A percentile compares a stretch with the other conserved stretches of the same genome.
Conservation (phyloP, 1,284 basidiomycete species). For the Coniferiporia weirii region DNA sequence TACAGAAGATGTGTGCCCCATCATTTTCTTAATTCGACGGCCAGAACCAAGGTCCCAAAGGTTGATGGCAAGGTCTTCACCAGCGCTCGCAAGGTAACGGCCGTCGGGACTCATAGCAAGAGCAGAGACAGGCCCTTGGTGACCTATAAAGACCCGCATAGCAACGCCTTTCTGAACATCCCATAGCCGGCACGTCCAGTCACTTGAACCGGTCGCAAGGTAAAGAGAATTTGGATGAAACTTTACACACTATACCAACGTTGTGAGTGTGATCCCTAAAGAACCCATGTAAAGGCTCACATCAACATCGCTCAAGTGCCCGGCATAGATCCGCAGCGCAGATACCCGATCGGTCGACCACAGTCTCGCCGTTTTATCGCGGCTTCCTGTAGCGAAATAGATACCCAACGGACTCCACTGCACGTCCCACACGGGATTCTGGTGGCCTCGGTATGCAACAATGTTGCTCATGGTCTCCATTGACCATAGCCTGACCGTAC, state of each 20-base stretch:
- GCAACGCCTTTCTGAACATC: conserved; percentile 96
- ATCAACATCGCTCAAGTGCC: conserved; percentile 96
- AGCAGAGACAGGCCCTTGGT: conserved; percentile 86
- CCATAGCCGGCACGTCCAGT: conserved; percentile 95
- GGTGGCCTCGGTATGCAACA: conserved; percentile 92
- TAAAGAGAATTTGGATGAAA: conserved; percentile 99
- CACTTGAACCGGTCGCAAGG: conserved; percentile 94
- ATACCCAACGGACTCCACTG: conserved; percentile 97
- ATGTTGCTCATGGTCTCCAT: conserved; percentile 93
- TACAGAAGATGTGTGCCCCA: conserved; percentile 84
- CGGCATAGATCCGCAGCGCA: conserved; percentile 90
- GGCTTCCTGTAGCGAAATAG: conserved; percentile 95
- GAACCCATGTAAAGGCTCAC: conserved; percentile 46
- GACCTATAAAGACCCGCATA: conserved; percentile 93
- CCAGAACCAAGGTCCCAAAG: conserved; percentile 96
- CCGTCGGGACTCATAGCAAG: conserved; percentile 93
- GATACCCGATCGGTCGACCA: conserved; percentile 94
- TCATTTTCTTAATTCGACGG: conserved; percentile 94
- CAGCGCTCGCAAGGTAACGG: conserved; percentile 86
- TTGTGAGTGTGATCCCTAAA: neutral
- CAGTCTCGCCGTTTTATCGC: conserved; percentile 91
- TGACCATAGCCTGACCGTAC: conserved; percentile 91
- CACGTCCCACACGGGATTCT: conserved; percentile 98
- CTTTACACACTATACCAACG: conserved; percentile 68
- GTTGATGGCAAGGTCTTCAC: conserved; percentile 89